A percentile compares a stretch with the other conserved stretches of the same genome.
Evolutionary conservation across 768 basidiomycete species (phyloP).

Genomic region (Symmetrospora coprosmae): DNA sequence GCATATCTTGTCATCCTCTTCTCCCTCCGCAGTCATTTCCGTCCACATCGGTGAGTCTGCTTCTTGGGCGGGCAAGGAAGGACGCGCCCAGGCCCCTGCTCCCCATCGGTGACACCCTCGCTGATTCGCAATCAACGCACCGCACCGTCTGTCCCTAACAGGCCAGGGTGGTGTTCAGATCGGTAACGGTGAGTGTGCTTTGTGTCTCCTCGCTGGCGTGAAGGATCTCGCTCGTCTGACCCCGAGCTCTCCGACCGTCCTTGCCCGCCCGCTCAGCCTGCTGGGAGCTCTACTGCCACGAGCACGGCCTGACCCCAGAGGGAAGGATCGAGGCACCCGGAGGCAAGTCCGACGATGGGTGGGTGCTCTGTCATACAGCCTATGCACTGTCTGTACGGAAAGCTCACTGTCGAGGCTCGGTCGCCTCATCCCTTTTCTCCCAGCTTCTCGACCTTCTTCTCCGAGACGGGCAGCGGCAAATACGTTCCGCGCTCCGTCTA

Average conservation of each 20-base stretch:
- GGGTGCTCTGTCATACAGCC: not conserved
- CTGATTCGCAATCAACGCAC: no score
- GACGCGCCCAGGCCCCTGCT: no score
- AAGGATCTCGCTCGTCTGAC: not conserved
- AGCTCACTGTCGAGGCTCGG: slow-evolving; percentile 55
- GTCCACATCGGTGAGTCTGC: slow-evolving; percentile 15
- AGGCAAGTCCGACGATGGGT: slow-evolving; percentile 8
- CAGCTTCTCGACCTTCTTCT: slow-evolving; percentile 99
- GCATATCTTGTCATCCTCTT: not conserved
- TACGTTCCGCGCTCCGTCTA: slow-evolving; percentile 85
- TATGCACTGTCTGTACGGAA: slow-evolving; percentile 29
- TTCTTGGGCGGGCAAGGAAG: no score
- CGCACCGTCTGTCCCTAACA: no score
- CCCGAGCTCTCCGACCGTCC: slow-evolving; percentile 17
- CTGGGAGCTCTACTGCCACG: slow-evolving; percentile 19
- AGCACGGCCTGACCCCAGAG: slow-evolving; percentile 75
- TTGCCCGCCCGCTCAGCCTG: slow-evolving; percentile 30
- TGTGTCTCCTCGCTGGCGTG: not conserved
- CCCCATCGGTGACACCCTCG: no score
- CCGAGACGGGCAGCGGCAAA: slow-evolving; percentile 91
- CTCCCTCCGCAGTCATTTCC: not conserved
- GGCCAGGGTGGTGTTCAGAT: slow-evolving; percentile 97
- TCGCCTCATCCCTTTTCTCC: not conserved
- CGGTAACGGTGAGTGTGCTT: slow-evolving; percentile 27
- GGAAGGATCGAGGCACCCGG: slow-evolving; percentile 46